Evolutionary conservation across 1,284 basidiomycete genomes (phyloP).

Genomic region (Pseudozyma flocculosa): DNA sequence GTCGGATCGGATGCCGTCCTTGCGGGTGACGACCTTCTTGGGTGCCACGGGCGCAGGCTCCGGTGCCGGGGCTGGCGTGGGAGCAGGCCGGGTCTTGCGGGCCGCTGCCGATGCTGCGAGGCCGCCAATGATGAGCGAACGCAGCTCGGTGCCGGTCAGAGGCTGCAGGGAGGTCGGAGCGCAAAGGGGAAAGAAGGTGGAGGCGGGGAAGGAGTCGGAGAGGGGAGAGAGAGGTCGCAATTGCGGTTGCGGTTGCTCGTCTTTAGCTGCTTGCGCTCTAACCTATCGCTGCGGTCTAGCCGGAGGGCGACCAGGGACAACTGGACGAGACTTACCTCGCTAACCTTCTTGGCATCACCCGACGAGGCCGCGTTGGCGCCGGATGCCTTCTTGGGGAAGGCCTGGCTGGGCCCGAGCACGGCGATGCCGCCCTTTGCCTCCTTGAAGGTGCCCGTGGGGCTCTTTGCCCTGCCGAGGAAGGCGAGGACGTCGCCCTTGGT

Average conservation of each 20-base stretch:
- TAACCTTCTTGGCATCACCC: slow-evolving; percentile 3
- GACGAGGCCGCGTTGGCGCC: neutral
- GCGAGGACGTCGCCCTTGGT: slow-evolving; percentile 61
- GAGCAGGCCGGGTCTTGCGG: slow-evolving; percentile 9
- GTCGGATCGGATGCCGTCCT: slow-evolving; percentile 30
- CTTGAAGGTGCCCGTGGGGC: slow-evolving; percentile 49
- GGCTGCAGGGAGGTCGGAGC: slow-evolving; percentile 9
- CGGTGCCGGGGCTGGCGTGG: slow-evolving; percentile 5
- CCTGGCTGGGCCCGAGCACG: slow-evolving; percentile 35
- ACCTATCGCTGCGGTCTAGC: too few relatives aligned
- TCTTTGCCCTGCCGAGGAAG: slow-evolving; percentile 52
- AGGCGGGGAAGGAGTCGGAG: slow-evolving; percentile 2
- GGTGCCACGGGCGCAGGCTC: slow-evolving; percentile 9
- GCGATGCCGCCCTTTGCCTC: slow-evolving; percentile 34
- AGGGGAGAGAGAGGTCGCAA: too few relatives aligned
- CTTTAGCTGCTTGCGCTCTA: too few relatives aligned
- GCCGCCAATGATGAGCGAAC: slow-evolving; percentile 40
- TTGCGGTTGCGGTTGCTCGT: too few relatives aligned
- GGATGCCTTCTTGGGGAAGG: slow-evolving; percentile 20
- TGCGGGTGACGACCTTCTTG: slow-evolving; percentile 1
- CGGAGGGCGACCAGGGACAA: too few relatives aligned
- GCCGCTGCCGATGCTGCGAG: slow-evolving; percentile 26
- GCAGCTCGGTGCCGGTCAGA: slow-evolving; percentile 26
- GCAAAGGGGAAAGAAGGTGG: neutral
- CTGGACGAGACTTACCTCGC: neutral